Conservation (phyloP, 75 land plant genomes). For the Larix kaempferi region DNA sequence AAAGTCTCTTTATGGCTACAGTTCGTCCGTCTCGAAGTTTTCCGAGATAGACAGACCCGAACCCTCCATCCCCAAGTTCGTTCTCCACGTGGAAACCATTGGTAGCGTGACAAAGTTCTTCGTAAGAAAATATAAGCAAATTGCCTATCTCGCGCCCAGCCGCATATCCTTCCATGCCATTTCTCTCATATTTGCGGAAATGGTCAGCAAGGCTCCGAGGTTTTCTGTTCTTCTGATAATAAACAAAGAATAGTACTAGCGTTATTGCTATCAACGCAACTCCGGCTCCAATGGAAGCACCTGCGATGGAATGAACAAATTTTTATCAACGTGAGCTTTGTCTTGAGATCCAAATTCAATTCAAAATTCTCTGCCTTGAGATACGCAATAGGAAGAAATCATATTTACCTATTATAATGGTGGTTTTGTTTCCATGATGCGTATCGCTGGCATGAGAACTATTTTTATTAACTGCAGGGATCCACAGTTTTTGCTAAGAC, state of each 20-base stretch:
- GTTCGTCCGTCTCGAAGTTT: conserved; percentile 6
- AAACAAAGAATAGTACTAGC: too few species aligned
- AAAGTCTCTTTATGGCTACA: conserved; percentile 19
- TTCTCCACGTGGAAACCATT: conserved; percentile 20
- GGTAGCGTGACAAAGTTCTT: conserved; percentile 24
- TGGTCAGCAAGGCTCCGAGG: too few species aligned
- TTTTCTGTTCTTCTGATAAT: too few species aligned
- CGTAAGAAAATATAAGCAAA: conserved; percentile 3
- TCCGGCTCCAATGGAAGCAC: background rate
- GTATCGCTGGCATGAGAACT: background rate
- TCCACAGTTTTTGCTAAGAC: too few species aligned
- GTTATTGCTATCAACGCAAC: background rate
- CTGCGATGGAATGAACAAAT: background rate
- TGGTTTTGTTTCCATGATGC: background rate
- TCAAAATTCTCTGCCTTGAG: too few species aligned
- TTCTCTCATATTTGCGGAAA: background rate
- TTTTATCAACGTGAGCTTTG: background rate
- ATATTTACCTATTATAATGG: background rate
- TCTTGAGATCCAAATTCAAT: background rate
- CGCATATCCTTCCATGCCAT: background rate
- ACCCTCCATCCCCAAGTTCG: conserved; percentile 25
- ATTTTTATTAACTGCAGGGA: too few species aligned
- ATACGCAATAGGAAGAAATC: background rate
- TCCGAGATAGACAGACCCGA: conserved; percentile 16
- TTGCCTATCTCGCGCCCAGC: background rate